These are phyloP conservation scores for Candida berthetii DNA, from an alignment of 805 yeast genomes.

Conservation along the genomic window DNA sequence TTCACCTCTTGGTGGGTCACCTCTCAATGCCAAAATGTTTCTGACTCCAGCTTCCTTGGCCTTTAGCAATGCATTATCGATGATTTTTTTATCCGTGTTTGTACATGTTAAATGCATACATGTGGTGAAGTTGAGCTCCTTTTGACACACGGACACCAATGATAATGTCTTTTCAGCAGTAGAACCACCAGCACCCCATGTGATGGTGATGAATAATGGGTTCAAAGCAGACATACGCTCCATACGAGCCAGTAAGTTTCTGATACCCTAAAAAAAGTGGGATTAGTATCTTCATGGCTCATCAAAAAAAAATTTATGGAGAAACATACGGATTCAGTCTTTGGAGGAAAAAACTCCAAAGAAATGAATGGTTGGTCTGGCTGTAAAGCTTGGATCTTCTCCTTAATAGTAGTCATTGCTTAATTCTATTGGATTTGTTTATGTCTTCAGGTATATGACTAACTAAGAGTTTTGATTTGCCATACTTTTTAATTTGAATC, in stretches of 20 bases:
- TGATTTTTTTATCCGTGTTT: slow-evolving; percentile 69
- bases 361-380: slow-evolving; percentile 66
- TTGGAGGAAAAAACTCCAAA: slow-evolving; percentile 96
- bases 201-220: slow-evolving; percentile 85
- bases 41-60: slow-evolving; percentile 78
- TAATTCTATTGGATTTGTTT: no score
- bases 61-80: slow-evolving; percentile 69
- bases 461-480: no score
- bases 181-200: slow-evolving; percentile 99
- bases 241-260: slow-evolving; percentile 80
- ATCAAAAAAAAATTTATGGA: not conserved
- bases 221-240: slow-evolving; percentile 83
- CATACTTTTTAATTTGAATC: no score
- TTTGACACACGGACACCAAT: slow-evolving; percentile 71
- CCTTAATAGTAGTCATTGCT: slow-evolving; percentile 32
- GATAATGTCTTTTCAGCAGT: slow-evolving; percentile 84
- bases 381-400: slow-evolving; percentile 41
- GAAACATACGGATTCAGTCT: slow-evolving; percentile 61
- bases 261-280: slow-evolving; percentile 46
- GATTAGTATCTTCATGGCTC: slow-evolving; percentile 2
- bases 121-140: slow-evolving; percentile 76
- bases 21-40: slow-evolving; percentile 88
- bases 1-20: slow-evolving; percentile 85
- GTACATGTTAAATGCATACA: slow-evolving; percentile 96
- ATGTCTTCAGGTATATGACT: no score